Evolutionary conservation across 495 filamentous ascomycete genomes (phyloP).

Genomic region (Barbatosphaeria neglecta): DNA sequence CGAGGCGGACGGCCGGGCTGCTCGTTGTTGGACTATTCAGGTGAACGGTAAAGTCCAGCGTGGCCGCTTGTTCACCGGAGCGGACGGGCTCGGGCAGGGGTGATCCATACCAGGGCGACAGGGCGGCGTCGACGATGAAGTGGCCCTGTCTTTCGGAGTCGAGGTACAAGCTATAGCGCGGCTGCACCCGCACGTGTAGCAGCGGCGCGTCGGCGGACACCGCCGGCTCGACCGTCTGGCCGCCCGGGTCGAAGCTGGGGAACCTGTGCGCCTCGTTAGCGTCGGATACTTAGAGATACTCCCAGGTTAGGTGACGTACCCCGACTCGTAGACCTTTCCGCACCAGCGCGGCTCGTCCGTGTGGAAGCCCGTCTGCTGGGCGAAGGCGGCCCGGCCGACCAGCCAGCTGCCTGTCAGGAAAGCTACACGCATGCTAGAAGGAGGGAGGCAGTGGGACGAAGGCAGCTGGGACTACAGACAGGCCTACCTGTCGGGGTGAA

Average conservation of each 20-base stretch:
- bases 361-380: constrained; percentile 27
- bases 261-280: constrained; percentile 22
- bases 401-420: not conserved
- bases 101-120: constrained; percentile 39
- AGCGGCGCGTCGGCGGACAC: constrained; percentile 26
- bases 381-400: not conserved
- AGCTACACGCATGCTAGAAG: not conserved
- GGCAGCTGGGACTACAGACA: no score
- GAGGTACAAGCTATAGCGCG: constrained; percentile 51
- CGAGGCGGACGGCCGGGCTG: constrained; percentile 18
- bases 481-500: no score
- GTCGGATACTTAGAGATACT: not conserved
- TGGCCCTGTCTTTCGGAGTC: constrained; percentile 38
- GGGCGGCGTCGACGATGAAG: constrained; percentile 47
- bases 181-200: constrained; percentile 45
- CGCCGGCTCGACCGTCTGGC: constrained; percentile 37
- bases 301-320: constrained; percentile 11
- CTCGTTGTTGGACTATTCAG: no score
- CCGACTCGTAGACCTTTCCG: constrained; percentile 45
- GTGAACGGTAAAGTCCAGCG: constrained; percentile 26
- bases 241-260: constrained; percentile 49
- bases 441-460: no score
- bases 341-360: constrained; percentile 44
- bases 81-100: constrained; percentile 23
- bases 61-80: constrained; percentile 8